Evolutionary conservation across 768 basidiomycete genomes (phyloP).

Genomic region (Serendipita sp.): DNA sequence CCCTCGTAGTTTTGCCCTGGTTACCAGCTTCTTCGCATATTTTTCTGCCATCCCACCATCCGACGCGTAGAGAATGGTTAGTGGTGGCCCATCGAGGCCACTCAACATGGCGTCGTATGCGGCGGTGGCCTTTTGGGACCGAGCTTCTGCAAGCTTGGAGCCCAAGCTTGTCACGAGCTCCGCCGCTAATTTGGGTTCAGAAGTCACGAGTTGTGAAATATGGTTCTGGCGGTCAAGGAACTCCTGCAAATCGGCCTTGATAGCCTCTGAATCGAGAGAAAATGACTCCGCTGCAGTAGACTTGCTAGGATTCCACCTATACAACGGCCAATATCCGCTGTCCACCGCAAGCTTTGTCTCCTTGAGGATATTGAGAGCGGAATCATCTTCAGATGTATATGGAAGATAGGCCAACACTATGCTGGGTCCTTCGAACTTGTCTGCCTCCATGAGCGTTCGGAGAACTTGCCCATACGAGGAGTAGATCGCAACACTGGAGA

Average conservation of each 20-base stretch:
- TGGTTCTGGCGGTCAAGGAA: constrained; percentile 97
- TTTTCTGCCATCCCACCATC: constrained; percentile 97
- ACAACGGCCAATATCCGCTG: constrained; percentile 93
- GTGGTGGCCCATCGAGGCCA: constrained; percentile 74
- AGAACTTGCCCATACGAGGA: constrained; percentile 90
- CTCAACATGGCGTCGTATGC: constrained; percentile 72
- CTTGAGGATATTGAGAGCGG: constrained; percentile 83
- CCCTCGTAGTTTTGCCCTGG: constrained; percentile 71
- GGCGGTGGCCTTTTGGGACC: constrained; percentile 64
- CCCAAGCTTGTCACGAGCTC: constrained; percentile 77
- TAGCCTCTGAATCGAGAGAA: constrained; percentile 76
- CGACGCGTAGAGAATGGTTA: constrained; percentile 83
- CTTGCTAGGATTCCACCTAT: constrained; percentile 90
- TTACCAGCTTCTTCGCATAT: constrained; percentile 72
- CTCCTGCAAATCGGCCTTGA: constrained; percentile 83
- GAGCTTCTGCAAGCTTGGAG: constrained; percentile 65
- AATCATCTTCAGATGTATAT: constrained; percentile 56
- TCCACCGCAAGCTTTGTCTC: constrained; percentile 96
- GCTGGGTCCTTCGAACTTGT: constrained; percentile 74
- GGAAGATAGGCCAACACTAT: constrained; percentile 91
- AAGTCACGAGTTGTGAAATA: constrained; percentile 77
- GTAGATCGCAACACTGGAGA: constrained; percentile 89
- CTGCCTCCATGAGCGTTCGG: constrained; percentile 82
- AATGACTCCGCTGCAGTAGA: constrained; percentile 51
- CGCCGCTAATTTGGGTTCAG: constrained; percentile 61